Evolutionary conservation across 2,329 filamentous ascomycete species (phyloP).

Genomic region (Ophiocordyceps sinensis): DNA sequence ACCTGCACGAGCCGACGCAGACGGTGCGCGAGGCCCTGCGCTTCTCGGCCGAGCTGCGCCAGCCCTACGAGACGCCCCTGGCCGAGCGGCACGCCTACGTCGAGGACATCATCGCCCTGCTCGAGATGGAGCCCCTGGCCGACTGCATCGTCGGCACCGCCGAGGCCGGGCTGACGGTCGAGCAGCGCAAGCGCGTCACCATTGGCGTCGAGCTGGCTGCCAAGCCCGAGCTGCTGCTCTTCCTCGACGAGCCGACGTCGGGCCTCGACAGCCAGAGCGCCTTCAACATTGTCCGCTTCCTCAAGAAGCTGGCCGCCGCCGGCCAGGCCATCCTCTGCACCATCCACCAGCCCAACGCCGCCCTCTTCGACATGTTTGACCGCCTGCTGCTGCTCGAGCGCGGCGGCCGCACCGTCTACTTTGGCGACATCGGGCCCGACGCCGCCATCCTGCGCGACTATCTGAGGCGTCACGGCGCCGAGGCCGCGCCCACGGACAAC

Average conservation of each 20-base stretch:
- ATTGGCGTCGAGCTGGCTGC: conserved; percentile 84
- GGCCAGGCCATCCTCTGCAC: conserved; percentile 84
- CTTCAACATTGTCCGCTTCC: conserved; percentile 64
- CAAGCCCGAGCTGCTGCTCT: conserved; percentile 62
- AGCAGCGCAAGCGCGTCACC: conserved; percentile 62
- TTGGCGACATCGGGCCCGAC: conserved; percentile 69
- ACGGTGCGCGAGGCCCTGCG: conserved; percentile 49
- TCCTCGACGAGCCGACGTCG: conserved; percentile 66
- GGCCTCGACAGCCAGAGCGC: conserved; percentile 50
- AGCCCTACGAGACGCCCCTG: conserved; percentile 36
- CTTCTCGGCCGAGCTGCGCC: conserved; percentile 48
- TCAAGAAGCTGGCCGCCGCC: conserved; percentile 62
- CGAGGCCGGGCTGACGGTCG: conserved; percentile 56
- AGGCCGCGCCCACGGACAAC: conserved; percentile 39
- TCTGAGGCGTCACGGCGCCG: conserved; percentile 44
- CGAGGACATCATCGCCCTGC: conserved; percentile 43
- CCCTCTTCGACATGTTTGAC: conserved; percentile 80
- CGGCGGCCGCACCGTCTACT: conserved; percentile 73
- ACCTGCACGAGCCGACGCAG: conserved; percentile 46
- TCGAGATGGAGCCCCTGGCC: conserved; percentile 44
- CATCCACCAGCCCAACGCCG: conserved; percentile 79
- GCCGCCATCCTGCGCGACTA: conserved; percentile 55
- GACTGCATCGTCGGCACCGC: conserved; percentile 43
- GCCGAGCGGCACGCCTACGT: conserved; percentile 45
- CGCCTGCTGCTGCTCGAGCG: conserved; percentile 63